Evolutionary conservation across 257 asterid species (phyloP).

Genomic region (Galeopsis tetrahit): DNA sequence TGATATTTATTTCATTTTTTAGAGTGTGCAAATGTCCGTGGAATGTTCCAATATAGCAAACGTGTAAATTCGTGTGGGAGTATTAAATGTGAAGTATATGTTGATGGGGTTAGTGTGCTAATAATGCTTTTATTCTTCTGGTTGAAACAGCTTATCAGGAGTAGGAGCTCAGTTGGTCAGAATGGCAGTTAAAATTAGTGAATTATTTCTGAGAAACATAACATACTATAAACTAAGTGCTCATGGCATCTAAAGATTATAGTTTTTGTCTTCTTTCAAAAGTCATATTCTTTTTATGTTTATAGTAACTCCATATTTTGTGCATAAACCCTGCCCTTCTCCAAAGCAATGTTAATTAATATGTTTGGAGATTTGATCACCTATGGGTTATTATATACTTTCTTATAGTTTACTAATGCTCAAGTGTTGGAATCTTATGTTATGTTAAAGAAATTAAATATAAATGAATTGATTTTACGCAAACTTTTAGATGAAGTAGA

Average conservation of each 20-base stretch:
- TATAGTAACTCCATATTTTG: not conserved
- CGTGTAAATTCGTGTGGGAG: too few relatives aligned
- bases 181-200: conserved; percentile 49
- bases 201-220: conserved; percentile 28
- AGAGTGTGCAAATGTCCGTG: too few relatives aligned
- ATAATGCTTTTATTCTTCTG: conserved; percentile 15
- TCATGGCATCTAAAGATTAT: conserved; percentile 29
- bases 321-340: not conserved
- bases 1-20: too few relatives aligned
- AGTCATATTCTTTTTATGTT: not conserved
- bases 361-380: too few relatives aligned
- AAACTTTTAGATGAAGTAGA: too few relatives aligned
- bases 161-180: conserved; percentile 56
- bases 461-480: too few relatives aligned
- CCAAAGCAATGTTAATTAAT: too few relatives aligned
- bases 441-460: too few relatives aligned
- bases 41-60: too few relatives aligned
- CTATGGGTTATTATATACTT: too few relatives aligned
- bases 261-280: conserved; percentile 22
- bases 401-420: too few relatives aligned
- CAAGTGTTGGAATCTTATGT: too few relatives aligned
- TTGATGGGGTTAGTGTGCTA: conserved; percentile 10
- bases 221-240: conserved; percentile 23
- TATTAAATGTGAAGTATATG: not conserved
- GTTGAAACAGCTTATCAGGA: conserved; percentile 71